Conservation (phyloP, 306 rosid species). For the Cicer cuneatum region DNA sequence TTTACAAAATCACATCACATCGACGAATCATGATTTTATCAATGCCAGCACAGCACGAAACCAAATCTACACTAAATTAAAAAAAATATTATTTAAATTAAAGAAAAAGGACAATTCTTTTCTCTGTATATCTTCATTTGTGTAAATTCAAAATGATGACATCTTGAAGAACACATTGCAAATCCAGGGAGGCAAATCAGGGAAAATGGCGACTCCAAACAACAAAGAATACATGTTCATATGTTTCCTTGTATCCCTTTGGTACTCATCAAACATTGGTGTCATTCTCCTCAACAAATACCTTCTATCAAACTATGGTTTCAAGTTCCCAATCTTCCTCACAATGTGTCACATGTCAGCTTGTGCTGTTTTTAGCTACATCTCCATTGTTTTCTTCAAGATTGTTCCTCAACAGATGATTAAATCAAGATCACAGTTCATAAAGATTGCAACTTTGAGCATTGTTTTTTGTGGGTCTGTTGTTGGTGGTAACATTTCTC, state of each 20-base stretch:
- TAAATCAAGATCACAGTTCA: slow-evolving; percentile 82
- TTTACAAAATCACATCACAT: no score
- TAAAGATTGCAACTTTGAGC: slow-evolving; percentile 84
- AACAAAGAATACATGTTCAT: slow-evolving; percentile 67
- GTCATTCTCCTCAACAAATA: slow-evolving; percentile 93
- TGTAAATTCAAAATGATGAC: slow-evolving; percentile 42
- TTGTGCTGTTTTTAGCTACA: slow-evolving; percentile 88
- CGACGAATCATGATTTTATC: no score
- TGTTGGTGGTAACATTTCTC: slow-evolving; percentile 92
- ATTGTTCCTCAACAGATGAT: slow-evolving; percentile 83
- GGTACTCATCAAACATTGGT: slow-evolving; percentile 96
- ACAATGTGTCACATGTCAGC: slow-evolving; percentile 99
- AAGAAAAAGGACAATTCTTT: neutral
- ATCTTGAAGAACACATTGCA: slow-evolving; percentile 42
- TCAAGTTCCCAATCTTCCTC: slow-evolving; percentile 94
- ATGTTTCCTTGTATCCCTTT: slow-evolving; percentile 62
- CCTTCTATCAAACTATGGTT: slow-evolving; percentile 85
- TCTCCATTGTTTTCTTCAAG: slow-evolving; percentile 83
- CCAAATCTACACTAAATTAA: no score
- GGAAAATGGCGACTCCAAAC: slow-evolving; percentile 51
- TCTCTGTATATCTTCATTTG: neutral
- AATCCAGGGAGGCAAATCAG: slow-evolving; percentile 47
- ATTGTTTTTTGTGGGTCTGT: slow-evolving; percentile 91
- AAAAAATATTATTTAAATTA: no score
- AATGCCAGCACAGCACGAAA: no score